Evolutionary conservation across 2,329 filamentous ascomycete species (phyloP).

Genomic region (Trichoderma cornu-damae): DNA sequence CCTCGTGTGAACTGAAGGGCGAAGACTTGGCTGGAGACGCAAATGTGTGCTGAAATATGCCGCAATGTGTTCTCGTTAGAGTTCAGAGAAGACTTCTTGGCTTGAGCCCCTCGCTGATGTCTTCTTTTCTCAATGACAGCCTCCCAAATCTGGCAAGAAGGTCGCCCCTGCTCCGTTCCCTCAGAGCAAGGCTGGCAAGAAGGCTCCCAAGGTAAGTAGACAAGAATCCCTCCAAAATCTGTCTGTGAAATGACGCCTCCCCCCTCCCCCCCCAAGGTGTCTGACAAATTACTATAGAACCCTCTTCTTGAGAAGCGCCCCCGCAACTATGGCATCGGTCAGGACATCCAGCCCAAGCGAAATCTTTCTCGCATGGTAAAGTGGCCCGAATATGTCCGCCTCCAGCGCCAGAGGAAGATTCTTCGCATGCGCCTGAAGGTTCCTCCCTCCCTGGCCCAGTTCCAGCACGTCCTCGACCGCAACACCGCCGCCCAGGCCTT

Average conservation of each 20-base stretch:
- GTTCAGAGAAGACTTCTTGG: constrained; percentile 78
- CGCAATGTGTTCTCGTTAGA: constrained; percentile 71
- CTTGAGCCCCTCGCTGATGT: constrained; percentile 86
- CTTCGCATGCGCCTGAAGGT: constrained; percentile 98
- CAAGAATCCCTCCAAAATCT: constrained; percentile 34
- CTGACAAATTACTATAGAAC: constrained; percentile 57
- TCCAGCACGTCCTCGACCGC: constrained; percentile 94
- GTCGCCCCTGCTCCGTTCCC: constrained; percentile 95
- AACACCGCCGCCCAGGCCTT: constrained; percentile 95
- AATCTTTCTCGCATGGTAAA: constrained; percentile 98
- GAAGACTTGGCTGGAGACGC: constrained; percentile 63
- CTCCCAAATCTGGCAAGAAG: constrained; percentile 98
- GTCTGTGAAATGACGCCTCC: background rate
- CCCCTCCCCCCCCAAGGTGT: no score
- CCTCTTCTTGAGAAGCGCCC: constrained; percentile 97
- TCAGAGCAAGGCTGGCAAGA: constrained; percentile 91
- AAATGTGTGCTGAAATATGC: constrained; percentile 50
- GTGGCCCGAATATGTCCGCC: constrained; percentile 99
- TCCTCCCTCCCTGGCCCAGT: constrained; percentile 93
- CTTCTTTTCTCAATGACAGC: constrained; percentile 99
- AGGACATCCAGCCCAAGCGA: constrained; percentile 95
- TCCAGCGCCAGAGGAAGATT: constrained; percentile 92
- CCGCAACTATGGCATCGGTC: constrained; percentile 97
- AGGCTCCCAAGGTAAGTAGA: constrained; percentile 78
- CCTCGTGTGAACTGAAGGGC: constrained; percentile 34